phyloP scores from a whole-genome alignment of 345 rosid genomes.

The Microthlaspi erraticum region DNA sequence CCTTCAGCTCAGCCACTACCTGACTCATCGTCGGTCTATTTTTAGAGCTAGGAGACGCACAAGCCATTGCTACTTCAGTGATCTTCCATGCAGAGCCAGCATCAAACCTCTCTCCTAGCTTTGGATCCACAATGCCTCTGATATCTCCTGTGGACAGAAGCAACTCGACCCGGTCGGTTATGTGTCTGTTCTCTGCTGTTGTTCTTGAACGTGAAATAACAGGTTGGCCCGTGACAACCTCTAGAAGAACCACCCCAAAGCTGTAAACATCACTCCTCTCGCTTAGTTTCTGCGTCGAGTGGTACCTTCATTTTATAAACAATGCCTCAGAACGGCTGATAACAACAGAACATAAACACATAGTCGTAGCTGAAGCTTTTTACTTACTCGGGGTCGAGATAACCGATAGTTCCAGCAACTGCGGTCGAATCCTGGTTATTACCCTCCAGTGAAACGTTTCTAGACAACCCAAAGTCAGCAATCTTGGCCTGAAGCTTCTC shows the following conservation, averaged over 20 bases:
- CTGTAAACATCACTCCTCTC: conserved; percentile 66
- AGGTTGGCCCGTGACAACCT: conserved; percentile 53
- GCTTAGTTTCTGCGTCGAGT: conserved; percentile 39
- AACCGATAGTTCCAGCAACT: conserved; percentile 60
- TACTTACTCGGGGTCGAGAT: conserved; percentile 66
- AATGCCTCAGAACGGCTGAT: not conserved
- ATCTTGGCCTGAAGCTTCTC: conserved; percentile 62
- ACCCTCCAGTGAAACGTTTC: conserved; percentile 47
- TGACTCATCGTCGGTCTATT: conserved; percentile 53
- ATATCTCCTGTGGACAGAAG: conserved; percentile 50
- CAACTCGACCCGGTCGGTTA: conserved; percentile 43
- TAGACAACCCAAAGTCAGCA: conserved; percentile 67
- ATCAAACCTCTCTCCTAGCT: conserved; percentile 46
- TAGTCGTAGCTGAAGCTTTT: not conserved
- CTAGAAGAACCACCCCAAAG: conserved; percentile 59
- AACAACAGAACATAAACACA: not conserved
- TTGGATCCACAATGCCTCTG: conserved; percentile 52
- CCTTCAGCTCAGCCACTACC: conserved; percentile 46
- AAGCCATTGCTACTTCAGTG: conserved; percentile 55
- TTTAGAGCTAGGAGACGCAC: conserved; percentile 34
- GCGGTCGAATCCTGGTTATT: conserved; percentile 39
- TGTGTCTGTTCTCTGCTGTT: conserved; percentile 34
- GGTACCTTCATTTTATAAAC: conserved; percentile 34
- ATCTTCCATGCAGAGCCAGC: conserved; percentile 55
- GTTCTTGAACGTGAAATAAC: conserved; percentile 36